Percentiles rank a stretch among this genome's conserved stretches.
Conservation (phyloP, 2,329 filamentous ascomycete species). For the Diplodia intermedia region DNA sequence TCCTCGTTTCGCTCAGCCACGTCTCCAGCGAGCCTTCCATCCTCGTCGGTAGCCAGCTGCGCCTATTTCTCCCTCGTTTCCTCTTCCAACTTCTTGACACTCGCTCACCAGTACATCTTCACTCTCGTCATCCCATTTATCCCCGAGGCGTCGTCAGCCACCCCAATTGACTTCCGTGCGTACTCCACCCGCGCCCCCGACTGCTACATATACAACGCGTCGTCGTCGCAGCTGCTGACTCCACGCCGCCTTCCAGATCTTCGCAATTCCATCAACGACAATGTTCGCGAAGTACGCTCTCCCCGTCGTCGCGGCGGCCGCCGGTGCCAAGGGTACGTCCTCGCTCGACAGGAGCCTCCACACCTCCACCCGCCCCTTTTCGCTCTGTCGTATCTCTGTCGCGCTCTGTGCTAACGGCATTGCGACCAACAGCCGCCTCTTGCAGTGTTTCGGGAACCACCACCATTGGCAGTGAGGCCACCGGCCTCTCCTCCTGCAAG, state of each 20-base stretch:
- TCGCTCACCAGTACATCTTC: conserved; percentile 48
- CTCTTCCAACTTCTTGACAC: conserved; percentile 42
- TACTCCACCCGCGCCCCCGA: conserved; percentile 30
- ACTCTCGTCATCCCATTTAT: conserved; percentile 41
- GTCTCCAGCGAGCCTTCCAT: conserved; percentile 34
- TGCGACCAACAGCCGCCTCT: conserved; percentile 36
- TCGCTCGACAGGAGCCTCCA: conserved; percentile 6
- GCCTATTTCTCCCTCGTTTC: conserved; percentile 50
- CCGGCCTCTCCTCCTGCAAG: conserved; percentile 67
- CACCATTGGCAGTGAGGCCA: conserved; percentile 68
- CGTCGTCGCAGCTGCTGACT: conserved; percentile 39
- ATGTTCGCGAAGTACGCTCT: conserved; percentile 65
- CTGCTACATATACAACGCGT: conserved; percentile 33
- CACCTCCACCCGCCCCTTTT: neutral
- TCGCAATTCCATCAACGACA: conserved; percentile 43
- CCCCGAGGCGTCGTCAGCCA: conserved; percentile 41
- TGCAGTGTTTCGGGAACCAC: conserved; percentile 56
- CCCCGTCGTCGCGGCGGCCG: conserved; percentile 62
- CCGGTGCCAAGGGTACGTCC: conserved; percentile 59
- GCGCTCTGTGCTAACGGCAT: conserved; percentile 35
- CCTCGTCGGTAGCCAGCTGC: conserved; percentile 34
- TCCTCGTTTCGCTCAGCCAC: conserved; percentile 37
- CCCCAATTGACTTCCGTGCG: conserved; percentile 41
- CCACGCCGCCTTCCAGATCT: conserved; percentile 37
- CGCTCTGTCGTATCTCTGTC: neutral